phyloP scores from a whole-genome alignment of 2,329 filamentous ascomycete species.

The Fusarium beomiforme region DNA sequence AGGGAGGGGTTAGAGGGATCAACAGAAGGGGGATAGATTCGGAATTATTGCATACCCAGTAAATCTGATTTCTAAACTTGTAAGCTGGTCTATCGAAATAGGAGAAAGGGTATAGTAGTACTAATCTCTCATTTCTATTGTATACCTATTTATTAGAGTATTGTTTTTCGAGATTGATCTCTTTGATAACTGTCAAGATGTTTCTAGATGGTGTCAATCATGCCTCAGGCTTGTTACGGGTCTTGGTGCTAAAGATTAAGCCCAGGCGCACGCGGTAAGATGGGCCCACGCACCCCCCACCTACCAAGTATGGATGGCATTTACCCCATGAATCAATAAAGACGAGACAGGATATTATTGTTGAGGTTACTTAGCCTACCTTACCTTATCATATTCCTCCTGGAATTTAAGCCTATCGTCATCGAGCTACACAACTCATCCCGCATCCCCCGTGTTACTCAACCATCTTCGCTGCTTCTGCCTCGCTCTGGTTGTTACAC shows the following conservation, averaged over 20 bases:
- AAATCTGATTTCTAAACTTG: too few relatives aligned
- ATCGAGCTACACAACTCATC: conserved; percentile 28
- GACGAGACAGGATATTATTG: background rate
- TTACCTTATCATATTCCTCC: conserved; percentile 22
- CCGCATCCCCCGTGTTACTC: conserved; percentile 12
- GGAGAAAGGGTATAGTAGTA: too few relatives aligned
- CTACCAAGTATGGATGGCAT: conserved; percentile 26
- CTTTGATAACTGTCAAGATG: background rate
- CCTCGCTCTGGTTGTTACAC: background rate
- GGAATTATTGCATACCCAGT: background rate
- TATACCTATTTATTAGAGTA: background rate
- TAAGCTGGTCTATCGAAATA: background rate
- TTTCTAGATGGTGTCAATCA: conserved; percentile 22
- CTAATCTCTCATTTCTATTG: too few relatives aligned
- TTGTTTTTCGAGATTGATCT: background rate
- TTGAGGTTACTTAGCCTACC: background rate
- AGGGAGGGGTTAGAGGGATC: conserved; percentile 17
- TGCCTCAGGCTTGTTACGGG: conserved; percentile 13
- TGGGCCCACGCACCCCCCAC: conserved; percentile 34
- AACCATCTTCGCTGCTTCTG: background rate
- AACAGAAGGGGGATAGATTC: conserved; percentile 10
- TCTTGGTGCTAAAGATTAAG: conserved; percentile 7
- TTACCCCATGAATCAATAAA: background rate
- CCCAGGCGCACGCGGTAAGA: conserved; percentile 16
- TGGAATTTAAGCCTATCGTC: conserved; percentile 38